Evolutionary conservation across 345 rosid species (phyloP).

Genomic region (Salix purpurea): DNA sequence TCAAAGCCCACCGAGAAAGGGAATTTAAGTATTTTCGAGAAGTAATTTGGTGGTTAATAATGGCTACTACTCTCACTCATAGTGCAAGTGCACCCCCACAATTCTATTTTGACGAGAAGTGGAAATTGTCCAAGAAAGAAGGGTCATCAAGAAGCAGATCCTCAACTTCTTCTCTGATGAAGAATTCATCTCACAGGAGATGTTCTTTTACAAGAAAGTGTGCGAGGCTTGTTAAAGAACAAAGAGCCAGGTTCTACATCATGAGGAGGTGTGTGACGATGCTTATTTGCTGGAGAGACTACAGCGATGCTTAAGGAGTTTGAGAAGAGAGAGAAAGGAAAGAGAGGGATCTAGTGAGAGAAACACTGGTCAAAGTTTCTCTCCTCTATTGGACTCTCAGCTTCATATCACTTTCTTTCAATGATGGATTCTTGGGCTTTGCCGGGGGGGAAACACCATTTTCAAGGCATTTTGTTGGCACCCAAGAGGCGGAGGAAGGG

Average conservation of each 20-base stretch:
- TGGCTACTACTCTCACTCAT: constrained; percentile 9
- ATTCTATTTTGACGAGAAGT: constrained; percentile 25
- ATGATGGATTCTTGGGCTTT: constrained; percentile 13
- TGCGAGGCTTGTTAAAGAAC: constrained; percentile 75
- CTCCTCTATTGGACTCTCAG: background rate
- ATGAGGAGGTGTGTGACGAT: constrained; percentile 82
- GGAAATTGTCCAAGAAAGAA: constrained; percentile 33
- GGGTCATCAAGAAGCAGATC: constrained; percentile 53
- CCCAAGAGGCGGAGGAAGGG: constrained; percentile 28
- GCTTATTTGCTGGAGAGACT: constrained; percentile 95
- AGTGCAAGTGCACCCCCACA: constrained; percentile 20
- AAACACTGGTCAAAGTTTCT: background rate
- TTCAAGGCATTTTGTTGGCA: constrained; percentile 17
- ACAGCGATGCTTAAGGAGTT: constrained; percentile 50
- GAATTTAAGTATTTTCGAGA: too few species aligned
- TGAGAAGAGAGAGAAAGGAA: background rate
- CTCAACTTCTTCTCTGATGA: constrained; percentile 33
- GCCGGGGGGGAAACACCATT: background rate
- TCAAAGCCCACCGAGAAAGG: background rate
- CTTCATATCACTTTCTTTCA: constrained; percentile 15
- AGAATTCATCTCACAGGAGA: constrained; percentile 37
- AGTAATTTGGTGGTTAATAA: background rate
- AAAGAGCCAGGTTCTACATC: constrained; percentile 91
- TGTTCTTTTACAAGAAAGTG: constrained; percentile 78
- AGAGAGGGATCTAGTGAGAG: background rate